phyloP scores from a whole-genome alignment of 345 rosid species.

The Geranium rotundifolium region DNA sequence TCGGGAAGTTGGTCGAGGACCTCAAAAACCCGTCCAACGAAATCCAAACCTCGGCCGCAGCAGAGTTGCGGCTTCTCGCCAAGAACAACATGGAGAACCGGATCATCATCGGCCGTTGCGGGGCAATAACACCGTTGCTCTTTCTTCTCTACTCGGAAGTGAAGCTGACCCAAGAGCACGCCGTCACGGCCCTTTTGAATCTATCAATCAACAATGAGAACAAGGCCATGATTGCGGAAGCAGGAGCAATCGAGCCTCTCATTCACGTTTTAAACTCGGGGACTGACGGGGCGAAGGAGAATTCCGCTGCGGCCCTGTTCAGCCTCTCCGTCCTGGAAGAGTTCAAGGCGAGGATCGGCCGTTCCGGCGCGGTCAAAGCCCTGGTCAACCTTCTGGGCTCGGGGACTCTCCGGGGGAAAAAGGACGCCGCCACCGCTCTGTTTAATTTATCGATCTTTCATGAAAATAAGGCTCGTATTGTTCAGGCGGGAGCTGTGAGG shows the following conservation, averaged over 20 bases:
- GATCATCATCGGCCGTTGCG: slow-evolving; percentile 44
- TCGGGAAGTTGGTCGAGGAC: slow-evolving; percentile 46
- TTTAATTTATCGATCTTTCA: slow-evolving; percentile 82
- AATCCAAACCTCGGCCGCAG: slow-evolving; percentile 57
- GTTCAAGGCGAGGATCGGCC: slow-evolving; percentile 69
- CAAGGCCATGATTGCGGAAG: slow-evolving; percentile 61
- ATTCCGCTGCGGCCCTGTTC: slow-evolving; percentile 77
- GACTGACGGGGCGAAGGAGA: slow-evolving; percentile 73
- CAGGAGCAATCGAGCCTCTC: slow-evolving; percentile 67
- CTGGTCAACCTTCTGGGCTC: slow-evolving; percentile 67
- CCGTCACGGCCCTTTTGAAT: slow-evolving; percentile 79
- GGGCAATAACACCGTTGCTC: slow-evolving; percentile 59
- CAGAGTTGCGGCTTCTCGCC: slow-evolving; percentile 70
- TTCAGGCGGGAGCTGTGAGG: slow-evolving; percentile 89
- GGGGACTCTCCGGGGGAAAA: slow-evolving; percentile 81
- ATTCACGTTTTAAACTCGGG: slow-evolving; percentile 68
- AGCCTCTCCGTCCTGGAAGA: slow-evolving; percentile 72
- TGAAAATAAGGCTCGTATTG: slow-evolving; percentile 84
- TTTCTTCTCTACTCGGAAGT: slow-evolving; percentile 57
- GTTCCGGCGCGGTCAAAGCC: slow-evolving; percentile 69
- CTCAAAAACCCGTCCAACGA: slow-evolving; percentile 46
- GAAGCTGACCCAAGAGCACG: slow-evolving; percentile 71
- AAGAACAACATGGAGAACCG: slow-evolving; percentile 65
- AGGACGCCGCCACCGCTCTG: slow-evolving; percentile 89
- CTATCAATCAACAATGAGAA: slow-evolving; percentile 73